Evolutionary conservation across 2,329 filamentous ascomycete genomes (phyloP), one percentile per base, ranked within the genome.

Genomic region (Hymenoscyphus salicellus): DNA sequence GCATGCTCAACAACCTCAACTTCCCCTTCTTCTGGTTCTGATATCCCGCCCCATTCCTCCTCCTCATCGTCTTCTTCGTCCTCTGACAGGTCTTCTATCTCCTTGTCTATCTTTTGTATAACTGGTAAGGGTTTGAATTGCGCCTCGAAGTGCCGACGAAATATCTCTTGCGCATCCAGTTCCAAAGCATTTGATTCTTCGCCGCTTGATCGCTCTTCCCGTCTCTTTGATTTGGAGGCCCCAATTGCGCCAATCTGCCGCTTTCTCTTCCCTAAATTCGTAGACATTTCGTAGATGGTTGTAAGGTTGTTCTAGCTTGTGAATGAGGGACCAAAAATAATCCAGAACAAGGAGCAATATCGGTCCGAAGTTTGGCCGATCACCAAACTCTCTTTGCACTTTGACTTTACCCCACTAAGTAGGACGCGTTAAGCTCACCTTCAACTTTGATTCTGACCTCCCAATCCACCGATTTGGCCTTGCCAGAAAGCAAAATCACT

Each of bases 81-180:
- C 20, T 75, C 74, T 3, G 75, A 72, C 26, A 61, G 7, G 11
- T 38, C 64, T 49, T 66, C 61, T 36, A 68, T 66, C 11, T 65
- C 61, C 5, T 66, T 49, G 41, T 63, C 68, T 41, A 65, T 63
- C 33, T 68, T 71, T 38, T 63, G 57, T 4, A 68, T 73, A 2
- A 77, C 75, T 49, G 81, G 81, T 46, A 97, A 77, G 8, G 94
- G 92, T 75, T 87, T 86, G 79, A 97, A 98, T 74, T 90, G 88
- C 32, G 91, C 86, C 78, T 97, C 95, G 75, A 98, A 98, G 75
- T 94, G 90, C 71, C 86, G 86, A 64, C 88, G 87, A 73, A 99
- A 91, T 64, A 93, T 84, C 63, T 89, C 91, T 71, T 91, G 87
- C 14, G 90, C 83, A 65, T 88, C 83, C 68, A 85, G 80, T 49